Conservation (phyloP, 2,329 filamentous ascomycete species). For the Paecilomyces dactylethromorphus region DNA sequence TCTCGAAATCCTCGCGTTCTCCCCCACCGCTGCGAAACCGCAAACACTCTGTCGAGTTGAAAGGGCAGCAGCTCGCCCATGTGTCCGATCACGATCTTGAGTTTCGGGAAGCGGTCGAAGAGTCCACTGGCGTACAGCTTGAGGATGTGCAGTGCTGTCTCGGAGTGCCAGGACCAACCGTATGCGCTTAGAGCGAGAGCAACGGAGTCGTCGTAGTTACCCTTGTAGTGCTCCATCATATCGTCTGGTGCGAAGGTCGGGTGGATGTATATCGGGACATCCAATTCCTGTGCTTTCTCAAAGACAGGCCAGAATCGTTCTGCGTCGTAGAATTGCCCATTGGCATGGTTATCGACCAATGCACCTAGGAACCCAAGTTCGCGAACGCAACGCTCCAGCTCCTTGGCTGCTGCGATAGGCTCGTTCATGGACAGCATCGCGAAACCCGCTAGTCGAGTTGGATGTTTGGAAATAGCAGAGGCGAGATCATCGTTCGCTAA, state of each 20-base stretch:
- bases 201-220: conserved; percentile 24
- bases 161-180: conserved; percentile 32
- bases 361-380: conserved; percentile 44
- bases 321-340: conserved; percentile 39
- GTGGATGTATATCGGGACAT: conserved; percentile 49
- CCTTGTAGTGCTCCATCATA: conserved; percentile 32
- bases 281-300: conserved; percentile 35
- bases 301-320: conserved; percentile 39
- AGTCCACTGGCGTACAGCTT: conserved; percentile 46
- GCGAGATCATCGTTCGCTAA: conserved; percentile 27
- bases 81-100: conserved; percentile 52
- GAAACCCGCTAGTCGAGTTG: conserved; percentile 37
- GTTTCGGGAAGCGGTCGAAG: conserved; percentile 48
- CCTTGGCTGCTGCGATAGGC: conserved; percentile 27
- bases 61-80: conserved; percentile 51
- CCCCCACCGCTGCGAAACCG: conserved; percentile 19
- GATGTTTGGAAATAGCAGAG: conserved; percentile 20
- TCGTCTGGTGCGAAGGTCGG: conserved; percentile 37
- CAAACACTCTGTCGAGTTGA: conserved; percentile 40
- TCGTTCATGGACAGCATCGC: conserved; percentile 36
- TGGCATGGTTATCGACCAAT: conserved; percentile 38
- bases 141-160: conserved; percentile 30
- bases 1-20: conserved; percentile 30
- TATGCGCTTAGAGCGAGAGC: conserved; percentile 13
- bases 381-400: conserved; percentile 33